A percentile compares a stretch with the other conserved stretches of the same genome.
Conservation (phyloP, 2,329 filamentous ascomycete genomes). For the Pyricularia grisea region DNA sequence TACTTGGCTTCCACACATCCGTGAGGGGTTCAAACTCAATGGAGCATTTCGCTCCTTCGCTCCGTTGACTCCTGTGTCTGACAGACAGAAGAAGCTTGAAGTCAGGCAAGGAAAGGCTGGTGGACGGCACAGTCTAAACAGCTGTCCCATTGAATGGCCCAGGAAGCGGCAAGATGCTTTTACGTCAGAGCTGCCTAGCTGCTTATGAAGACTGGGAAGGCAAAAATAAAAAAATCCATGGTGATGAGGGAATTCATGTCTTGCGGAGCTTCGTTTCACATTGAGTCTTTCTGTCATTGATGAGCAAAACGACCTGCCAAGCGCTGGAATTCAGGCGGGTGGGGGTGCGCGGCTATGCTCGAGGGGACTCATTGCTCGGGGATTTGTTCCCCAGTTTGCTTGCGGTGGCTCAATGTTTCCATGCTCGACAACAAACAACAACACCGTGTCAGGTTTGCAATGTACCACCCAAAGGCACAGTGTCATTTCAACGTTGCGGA, state of each 20-base stretch:
- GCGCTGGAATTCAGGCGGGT: not conserved
- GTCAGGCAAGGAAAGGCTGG: too few species aligned
- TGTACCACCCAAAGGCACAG: not conserved
- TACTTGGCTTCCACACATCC: not conserved
- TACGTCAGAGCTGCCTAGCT: not conserved
- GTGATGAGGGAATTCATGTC: not conserved
- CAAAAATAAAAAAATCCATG: not conserved
- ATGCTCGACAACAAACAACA: not conserved
- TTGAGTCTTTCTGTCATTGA: not conserved
- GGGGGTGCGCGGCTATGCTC: not conserved
- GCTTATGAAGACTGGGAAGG: not conserved
- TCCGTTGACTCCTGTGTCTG: not conserved
- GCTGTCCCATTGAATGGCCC: not conserved
- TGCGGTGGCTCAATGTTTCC: not conserved
- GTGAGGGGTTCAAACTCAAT: not conserved
- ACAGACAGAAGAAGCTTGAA: not conserved
- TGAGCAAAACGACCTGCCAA: not conserved
- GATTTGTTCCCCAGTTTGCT: not conserved
- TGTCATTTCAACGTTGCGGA: not conserved
- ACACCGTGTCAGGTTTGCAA: not conserved
- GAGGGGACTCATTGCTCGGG: not conserved
- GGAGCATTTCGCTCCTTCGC: not conserved
- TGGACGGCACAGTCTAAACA: not conserved
- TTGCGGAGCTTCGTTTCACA: not conserved
- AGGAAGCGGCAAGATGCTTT: not conserved